Evolutionary conservation across 306 rosid genomes (phyloP), one percentile per base, ranked within the genome.

Genomic region (Inga laurina): DNA sequence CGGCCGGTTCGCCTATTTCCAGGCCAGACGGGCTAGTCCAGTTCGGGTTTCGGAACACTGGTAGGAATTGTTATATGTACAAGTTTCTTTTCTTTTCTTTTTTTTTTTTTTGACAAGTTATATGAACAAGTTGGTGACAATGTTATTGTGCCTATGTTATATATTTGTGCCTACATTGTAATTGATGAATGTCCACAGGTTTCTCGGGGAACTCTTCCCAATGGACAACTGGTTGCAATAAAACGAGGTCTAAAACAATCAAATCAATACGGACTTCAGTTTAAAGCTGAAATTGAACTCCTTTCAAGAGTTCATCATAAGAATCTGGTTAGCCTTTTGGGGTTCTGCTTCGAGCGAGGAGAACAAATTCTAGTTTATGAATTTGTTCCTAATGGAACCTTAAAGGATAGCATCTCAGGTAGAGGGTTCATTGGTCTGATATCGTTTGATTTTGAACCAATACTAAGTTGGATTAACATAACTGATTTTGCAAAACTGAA

Each of bases 261-360:
- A 13, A 73, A 51, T 85, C 91, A 85, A 69, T 89, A 88, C 6
- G 87, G 56, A 1, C 45, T 54, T 22, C 88, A 90, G 83, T 90
- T 90, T 82, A 90, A 77, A 76, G 84, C 84, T 21, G 93, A 90
- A 82, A 88, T 90, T 75, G 93, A 88, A 80, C 89, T 90, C 43
- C 88, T 90, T 30, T 90, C 93, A 34, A 86, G 93, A 54, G 93
- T 88, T 62, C 93, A 90, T 41, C 91, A 88, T 76, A 90, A 79
- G 82, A 88, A 90, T 77, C 84, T 90, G 9, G 93, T 90, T 43
- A 66, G 79, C 82, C 91, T 90, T 27, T 59, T 88, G 37, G 91
- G 93, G 44, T 90, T 87, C 83, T 90, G 93, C 75, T 83, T 87
- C 11, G 91, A 90, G 71, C 77, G 72, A 68, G 91, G 84, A 32